Conservation (phyloP, 1,139 yeast genomes). For the Waltiozyma sp. region DNA sequence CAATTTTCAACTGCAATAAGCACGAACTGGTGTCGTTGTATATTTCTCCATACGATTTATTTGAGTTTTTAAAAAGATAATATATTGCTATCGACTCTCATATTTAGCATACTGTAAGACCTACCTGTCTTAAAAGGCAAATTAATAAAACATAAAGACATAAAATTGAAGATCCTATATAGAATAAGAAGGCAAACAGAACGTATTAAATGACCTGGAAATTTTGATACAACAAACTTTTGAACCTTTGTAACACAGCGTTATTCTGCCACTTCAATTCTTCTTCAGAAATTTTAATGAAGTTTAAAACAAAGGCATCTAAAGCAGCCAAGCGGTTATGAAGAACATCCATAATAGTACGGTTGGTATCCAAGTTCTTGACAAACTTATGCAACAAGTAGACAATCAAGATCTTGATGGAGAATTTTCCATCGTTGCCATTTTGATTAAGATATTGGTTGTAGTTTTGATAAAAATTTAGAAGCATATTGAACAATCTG, state of each 20-base stretch:
- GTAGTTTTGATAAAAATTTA: not conserved
- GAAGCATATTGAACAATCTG: not conserved
- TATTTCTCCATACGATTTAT: no score
- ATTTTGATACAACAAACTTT: not conserved
- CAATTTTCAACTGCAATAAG: no score
- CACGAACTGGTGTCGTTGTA: not conserved
- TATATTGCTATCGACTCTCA: no score
- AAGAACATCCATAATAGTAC: not conserved
- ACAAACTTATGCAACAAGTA: not conserved
- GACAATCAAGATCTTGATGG: not conserved
- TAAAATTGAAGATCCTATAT: not conserved
- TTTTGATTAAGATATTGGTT: not conserved
- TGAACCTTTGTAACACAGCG: not conserved
- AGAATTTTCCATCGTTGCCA: not conserved
- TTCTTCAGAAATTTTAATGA: not conserved
- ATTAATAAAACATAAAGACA: no score
- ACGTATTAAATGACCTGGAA: not conserved
- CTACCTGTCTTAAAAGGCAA: not conserved
- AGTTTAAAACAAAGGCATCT: not conserved
- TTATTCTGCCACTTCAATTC: not conserved
- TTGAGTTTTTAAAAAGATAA: no score
- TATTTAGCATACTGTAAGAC: no score
- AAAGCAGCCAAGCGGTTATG: not conserved
- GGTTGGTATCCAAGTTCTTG: not conserved
- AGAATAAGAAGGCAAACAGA: no score